Percentiles rank a stretch among this genome's conserved stretches.
phyloP scores from a whole-genome alignment of 345 rosid species.

The Crucihimalaya himalaica region DNA sequence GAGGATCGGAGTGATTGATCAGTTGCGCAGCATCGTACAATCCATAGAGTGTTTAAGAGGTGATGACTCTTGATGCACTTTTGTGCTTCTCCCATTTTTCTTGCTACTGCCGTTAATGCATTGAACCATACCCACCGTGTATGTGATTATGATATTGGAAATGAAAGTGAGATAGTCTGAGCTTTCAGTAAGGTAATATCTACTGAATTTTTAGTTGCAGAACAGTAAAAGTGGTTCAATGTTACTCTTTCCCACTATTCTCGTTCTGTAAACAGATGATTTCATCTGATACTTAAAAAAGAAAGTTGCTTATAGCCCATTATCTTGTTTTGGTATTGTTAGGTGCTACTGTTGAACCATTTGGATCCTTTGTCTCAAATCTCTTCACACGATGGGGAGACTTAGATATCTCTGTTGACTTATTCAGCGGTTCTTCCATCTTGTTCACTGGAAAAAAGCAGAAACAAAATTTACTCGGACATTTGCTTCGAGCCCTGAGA shows the following conservation, averaged over 20 bases:
- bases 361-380: slow-evolving; percentile 87
- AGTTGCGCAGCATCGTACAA: slow-evolving; percentile 52
- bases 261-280: not conserved
- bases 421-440: slow-evolving; percentile 54
- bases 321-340: slow-evolving; percentile 16
- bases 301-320: not conserved
- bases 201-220: slow-evolving; percentile 17
- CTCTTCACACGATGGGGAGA: slow-evolving; percentile 83
- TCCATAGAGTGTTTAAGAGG: slow-evolving; percentile 82
- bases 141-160: not conserved
- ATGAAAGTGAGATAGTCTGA: not conserved
- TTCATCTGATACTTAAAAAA: not conserved
- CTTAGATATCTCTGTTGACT: slow-evolving; percentile 74
- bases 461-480: slow-evolving; percentile 59
- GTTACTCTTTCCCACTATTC: not conserved
- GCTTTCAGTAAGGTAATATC: not conserved
- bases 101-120: not conserved
- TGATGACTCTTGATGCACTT: slow-evolving; percentile 35
- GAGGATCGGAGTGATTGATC: slow-evolving; percentile 52
- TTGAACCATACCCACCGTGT: not conserved
- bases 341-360: slow-evolving; percentile 92
- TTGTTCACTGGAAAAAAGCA: slow-evolving; percentile 71
- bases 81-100: slow-evolving; percentile 9
- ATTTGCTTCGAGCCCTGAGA: slow-evolving; percentile 60
- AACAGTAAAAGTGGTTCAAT: not conserved